phyloP scores from a whole-genome alignment of 192 early-diverging fungal genomes.

The Pecoramyces ruminantium region DNA sequence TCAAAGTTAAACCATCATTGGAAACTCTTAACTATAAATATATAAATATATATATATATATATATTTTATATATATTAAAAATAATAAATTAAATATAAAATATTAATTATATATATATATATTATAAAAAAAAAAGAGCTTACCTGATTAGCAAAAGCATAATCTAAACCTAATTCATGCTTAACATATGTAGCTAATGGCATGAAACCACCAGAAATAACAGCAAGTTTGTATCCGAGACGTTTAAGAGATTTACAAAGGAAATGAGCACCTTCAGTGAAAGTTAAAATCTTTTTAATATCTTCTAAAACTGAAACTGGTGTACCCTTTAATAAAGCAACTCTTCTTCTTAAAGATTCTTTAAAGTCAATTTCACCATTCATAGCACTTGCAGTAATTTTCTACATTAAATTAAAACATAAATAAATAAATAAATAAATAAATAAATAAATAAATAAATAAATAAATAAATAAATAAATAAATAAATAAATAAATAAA shows the following conservation, averaged over 20 bases:
- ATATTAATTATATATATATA: not conserved
- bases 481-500: not conserved
- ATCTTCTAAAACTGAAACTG: constrained; percentile 56
- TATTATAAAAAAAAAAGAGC: too few relatives aligned
- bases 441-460: too few relatives aligned
- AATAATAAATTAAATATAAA: too few relatives aligned
- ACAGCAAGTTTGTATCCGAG: constrained; percentile 92
- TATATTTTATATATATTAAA: too few relatives aligned
- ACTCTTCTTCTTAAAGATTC: constrained; percentile 81
- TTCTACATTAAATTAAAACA: constrained; percentile 16
- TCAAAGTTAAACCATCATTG: constrained; percentile 61
- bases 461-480: not conserved
- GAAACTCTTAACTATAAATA: constrained; percentile 56
- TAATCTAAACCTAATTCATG: constrained; percentile 80
- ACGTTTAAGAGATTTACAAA: constrained; percentile 75
- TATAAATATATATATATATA: not conserved
- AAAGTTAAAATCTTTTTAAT: constrained; percentile 64
- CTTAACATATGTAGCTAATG: constrained; percentile 83
- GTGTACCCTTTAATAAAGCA: constrained; percentile 68
- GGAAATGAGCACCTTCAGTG: constrained; percentile 75
- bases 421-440: not conserved
- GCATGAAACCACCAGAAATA: constrained; percentile 89
- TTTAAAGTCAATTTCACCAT: constrained; percentile 94
- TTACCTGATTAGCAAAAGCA: constrained; percentile 85
- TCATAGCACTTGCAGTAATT: constrained; percentile 93